Evolutionary conservation across 1,284 basidiomycete species (phyloP), one percentile per base, ranked within the genome.

Genomic region (Apiotrichum domesticum): DNA sequence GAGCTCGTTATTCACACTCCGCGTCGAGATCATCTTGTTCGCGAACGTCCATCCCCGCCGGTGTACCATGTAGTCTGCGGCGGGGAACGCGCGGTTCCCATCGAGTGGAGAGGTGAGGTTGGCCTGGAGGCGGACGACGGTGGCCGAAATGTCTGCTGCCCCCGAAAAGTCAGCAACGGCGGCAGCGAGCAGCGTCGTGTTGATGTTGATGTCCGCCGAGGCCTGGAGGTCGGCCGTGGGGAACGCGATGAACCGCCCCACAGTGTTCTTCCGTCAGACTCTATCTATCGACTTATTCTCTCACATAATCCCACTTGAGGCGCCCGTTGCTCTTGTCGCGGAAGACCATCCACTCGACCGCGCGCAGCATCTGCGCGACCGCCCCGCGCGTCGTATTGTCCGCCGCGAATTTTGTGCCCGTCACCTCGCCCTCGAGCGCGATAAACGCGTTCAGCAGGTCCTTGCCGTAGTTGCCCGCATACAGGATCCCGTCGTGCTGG

Each of bases 41-140:
- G 84, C 83, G 7, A 83, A 79, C 13, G 85, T 78, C 58, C 84
- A 85, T 15, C 79, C 78, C 6, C 84, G 83, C n/a, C 85, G 82
- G 52, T 86, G 83, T 14, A 56, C 85, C 83, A 86, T 85, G 65
- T 85, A 86, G 65, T 87, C 86, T 56, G 83, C 84, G 21, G 78
- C 78, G 67, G 80, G 87, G 69, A 87, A 87, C 78, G 83, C 82
- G 37, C 80, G 79, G 64, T 85, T 86, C 4, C 86, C 85, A 1
- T 63, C 55, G 32, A 87, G 65, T n/a, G 75, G 67, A 8, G 65
- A 56, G 7, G 67, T 59, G 4, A 59, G 58, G 42, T 73, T 73
- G 11, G 66, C 63, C 33, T 73, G 63, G 13, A 85, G 72, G 43
- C 67, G 75, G 7, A 72, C 65, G 39, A 79, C 77, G 10, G 82